Percentiles rank a stretch among this genome's conserved stretches.
These are phyloP conservation scores for Colletotrichum musae DNA, from an alignment of 2,329 filamentous ascomycete species.

Conservation along the genomic window DNA sequence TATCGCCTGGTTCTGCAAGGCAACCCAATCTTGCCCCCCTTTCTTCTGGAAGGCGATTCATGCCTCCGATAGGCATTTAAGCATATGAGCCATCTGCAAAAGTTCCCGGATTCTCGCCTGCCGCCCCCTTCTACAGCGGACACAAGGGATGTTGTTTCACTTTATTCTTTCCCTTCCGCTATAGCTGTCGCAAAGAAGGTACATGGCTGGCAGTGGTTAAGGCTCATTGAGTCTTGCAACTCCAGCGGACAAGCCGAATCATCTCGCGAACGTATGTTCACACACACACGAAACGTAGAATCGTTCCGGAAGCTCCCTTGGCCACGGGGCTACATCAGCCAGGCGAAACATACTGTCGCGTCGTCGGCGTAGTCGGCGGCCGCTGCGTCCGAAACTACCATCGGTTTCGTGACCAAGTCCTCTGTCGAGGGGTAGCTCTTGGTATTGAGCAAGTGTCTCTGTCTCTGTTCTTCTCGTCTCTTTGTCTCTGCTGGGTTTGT, in stretches of 20 bases:
- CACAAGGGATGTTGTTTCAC: background rate
- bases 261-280: too few species aligned
- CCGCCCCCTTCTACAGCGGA: background rate
- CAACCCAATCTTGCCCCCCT: conserved; percentile 19
- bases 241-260: background rate
- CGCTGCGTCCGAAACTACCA: background rate
- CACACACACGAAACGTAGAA: background rate
- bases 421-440: background rate
- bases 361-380: background rate
- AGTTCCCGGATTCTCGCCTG: background rate
- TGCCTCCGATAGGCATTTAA: background rate
- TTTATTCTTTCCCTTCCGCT: background rate
- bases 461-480: too few species aligned
- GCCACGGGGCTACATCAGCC: background rate
- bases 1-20: conserved; percentile 13
- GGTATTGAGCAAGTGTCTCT: too few species aligned
- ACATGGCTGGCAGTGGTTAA: too few species aligned
- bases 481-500: too few species aligned
- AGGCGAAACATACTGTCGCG: background rate
- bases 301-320: background rate
- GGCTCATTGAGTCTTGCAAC: background rate
- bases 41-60: conserved; percentile 11
- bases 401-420: background rate
- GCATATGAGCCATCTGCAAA: conserved; percentile 14
- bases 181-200: too few species aligned